Conservation (phyloP, 2,329 filamentous ascomycete species). For the Lasiodiplodia sp. region DNA sequence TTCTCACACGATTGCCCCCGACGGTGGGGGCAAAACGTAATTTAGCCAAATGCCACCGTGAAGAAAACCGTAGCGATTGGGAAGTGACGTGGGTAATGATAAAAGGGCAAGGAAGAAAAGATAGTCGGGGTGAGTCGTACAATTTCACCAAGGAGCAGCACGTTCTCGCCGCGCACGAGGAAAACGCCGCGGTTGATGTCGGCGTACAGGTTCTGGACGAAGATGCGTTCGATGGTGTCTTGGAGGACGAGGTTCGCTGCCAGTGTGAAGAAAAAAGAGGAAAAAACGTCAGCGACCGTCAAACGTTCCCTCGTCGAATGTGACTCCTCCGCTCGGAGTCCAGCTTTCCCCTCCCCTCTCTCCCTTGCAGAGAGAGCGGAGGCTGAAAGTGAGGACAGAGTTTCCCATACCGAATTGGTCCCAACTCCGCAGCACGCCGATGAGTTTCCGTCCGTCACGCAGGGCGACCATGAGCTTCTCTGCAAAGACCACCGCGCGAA, state of each 20-base stretch:
- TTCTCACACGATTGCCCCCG: neutral
- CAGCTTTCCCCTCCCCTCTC: neutral
- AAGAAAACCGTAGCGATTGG: neutral
- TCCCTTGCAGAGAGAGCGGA: neutral
- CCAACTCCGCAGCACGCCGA: constrained; percentile 92
- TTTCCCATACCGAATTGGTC: constrained; percentile 85
- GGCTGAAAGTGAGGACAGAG: neutral
- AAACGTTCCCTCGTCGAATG: neutral
- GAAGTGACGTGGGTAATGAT: neutral
- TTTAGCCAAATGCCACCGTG: no score
- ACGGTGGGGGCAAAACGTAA: neutral
- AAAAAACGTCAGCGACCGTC: neutral
- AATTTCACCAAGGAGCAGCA: constrained; percentile 93
- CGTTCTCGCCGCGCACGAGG: constrained; percentile 94
- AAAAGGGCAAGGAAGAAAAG: neutral
- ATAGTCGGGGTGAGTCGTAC: constrained; percentile 43
- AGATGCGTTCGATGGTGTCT: constrained; percentile 89
- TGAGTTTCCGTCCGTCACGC: constrained; percentile 91
- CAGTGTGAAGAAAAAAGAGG: no score
- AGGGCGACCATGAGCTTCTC: constrained; percentile 94
- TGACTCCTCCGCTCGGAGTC: neutral
- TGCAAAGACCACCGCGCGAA: constrained; percentile 49
- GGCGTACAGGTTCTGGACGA: constrained; percentile 76
- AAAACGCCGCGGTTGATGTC: constrained; percentile 88
- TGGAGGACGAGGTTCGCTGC: constrained; percentile 90